Base-by-base conservation (phyloP, 257 asterid genomes). In the Solanum bulbocastanum region DNA sequence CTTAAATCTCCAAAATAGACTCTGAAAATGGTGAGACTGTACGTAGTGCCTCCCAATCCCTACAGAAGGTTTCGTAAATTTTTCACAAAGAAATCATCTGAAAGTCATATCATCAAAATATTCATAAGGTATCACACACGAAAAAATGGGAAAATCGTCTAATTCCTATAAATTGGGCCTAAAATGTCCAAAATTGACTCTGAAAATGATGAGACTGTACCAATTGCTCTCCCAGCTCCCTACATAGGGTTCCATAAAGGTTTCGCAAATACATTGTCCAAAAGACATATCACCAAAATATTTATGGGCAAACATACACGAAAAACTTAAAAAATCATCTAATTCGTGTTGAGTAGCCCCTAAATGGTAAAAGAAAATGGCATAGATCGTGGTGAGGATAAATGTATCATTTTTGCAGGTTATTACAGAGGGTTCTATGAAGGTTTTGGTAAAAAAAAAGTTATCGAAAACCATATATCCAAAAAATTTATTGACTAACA, bases 61-160 rank as follows among this genome's bases (percentile, higher is more conserved):
- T 56, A 56, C 1, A 2, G n/a, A 56, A 7, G 1, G 62, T 56
- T 18, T 3, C 4, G 0, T 2, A 18, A 52, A 0, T 7, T 2
- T 56, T 56, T 56, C 23, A 20, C n/a, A 52, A 18, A 52, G 62
- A 52, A 52, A 18, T 52, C n/a, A 0, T 3, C 1, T 3, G 0
- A 10, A 56, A 52, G 9, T 6, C 10, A 52, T 52, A 52, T 52
- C 4, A 52, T 20, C 10, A 52, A 52, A 16, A 52, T 52, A 52
- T 52, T 52, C 2, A 52, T 52, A 7, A 0, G n/a, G 10, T 18
- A 49, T 5, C 23, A 52, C 9, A 52, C n/a, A 52, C 10, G n/a
- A 52, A 52, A 52, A 18, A 6, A 0, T 52, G 62, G 18, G 62
- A 52, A 52, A 52, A 18, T 52, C 0, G 62, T 7, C 10, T 52